Evolutionary conservation across 2,329 filamentous ascomycete species (phyloP).

Genomic region (Dendrostoma leiphaemia): DNA sequence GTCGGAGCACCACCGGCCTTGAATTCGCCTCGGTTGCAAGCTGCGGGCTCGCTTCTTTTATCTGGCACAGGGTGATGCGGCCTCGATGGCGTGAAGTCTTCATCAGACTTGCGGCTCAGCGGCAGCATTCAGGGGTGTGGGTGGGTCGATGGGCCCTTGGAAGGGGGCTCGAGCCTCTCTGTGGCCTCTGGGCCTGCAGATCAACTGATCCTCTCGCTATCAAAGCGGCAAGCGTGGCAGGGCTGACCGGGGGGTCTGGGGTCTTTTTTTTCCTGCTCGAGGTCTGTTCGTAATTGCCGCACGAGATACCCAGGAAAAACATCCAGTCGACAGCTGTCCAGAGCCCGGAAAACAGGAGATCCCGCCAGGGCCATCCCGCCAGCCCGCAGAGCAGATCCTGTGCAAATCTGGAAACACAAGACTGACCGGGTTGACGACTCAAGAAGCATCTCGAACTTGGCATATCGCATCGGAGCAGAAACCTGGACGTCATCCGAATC

Average conservation of each 20-base stretch:
- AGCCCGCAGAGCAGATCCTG: too few relatives aligned
- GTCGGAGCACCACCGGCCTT: too few relatives aligned
- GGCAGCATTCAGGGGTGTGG: constrained; percentile 15
- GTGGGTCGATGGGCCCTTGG: constrained; percentile 11
- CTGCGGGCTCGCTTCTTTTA: too few relatives aligned
- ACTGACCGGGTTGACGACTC: too few relatives aligned
- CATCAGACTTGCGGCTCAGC: constrained; percentile 12
- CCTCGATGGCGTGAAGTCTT: constrained; percentile 5
- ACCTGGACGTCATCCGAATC: neutral
- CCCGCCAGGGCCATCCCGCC: too few relatives aligned
- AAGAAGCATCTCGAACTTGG: too few relatives aligned
- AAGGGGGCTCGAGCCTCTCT: constrained; percentile 13
- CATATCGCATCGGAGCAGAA: neutral
- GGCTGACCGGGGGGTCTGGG: neutral
- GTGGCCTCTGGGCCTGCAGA: constrained; percentile 7
- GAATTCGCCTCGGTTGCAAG: too few relatives aligned
- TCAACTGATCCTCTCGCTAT: neutral
- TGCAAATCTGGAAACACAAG: neutral
- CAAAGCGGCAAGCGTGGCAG: neutral
- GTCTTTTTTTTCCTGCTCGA: too few relatives aligned
- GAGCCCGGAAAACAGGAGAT: neutral
- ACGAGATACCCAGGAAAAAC: neutral
- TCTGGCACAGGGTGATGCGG: too few relatives aligned
- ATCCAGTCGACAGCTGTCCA: neutral
- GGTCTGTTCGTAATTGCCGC: neutral